Conservation (phyloP, 352 stramenopile genomes). For the Pythium myriotylum region DNA sequence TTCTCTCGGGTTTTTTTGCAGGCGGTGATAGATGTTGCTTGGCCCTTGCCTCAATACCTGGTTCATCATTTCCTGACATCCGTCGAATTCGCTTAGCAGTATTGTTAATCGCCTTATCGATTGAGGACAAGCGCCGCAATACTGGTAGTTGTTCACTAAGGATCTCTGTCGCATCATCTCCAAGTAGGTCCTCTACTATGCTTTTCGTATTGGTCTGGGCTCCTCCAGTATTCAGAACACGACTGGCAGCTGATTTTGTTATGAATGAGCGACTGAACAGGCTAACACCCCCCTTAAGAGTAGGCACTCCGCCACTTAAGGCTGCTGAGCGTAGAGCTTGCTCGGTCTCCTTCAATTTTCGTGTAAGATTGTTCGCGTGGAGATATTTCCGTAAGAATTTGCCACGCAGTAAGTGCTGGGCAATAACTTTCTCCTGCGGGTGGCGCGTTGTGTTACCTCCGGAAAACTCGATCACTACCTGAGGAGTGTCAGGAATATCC, state of each 20-base stretch:
- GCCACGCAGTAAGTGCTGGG: slow-evolving; percentile 59
- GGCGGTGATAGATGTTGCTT: neutral
- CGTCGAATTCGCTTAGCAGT: slow-evolving; percentile 59
- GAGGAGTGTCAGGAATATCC: slow-evolving; percentile 27
- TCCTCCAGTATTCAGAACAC: neutral
- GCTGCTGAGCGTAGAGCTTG: slow-evolving; percentile 41
- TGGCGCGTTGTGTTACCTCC: slow-evolving; percentile 21
- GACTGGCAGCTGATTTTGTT: slow-evolving; percentile 4
- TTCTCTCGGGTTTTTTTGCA: neutral
- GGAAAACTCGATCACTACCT: slow-evolving; percentile 44
- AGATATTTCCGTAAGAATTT: slow-evolving; percentile 71
- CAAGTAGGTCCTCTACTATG: slow-evolving; percentile 16
- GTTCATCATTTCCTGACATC: slow-evolving; percentile 39
- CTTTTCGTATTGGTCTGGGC: neutral
- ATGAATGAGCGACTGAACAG: slow-evolving; percentile 31
- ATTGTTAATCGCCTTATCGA: slow-evolving; percentile 69
- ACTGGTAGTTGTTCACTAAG: slow-evolving; percentile 31
- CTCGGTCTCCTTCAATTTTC: slow-evolving; percentile 67
- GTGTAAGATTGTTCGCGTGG: slow-evolving; percentile 61
- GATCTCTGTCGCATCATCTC: slow-evolving; percentile 20
- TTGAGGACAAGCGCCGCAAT: slow-evolving; percentile 48
- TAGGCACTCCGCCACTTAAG: slow-evolving; percentile 28
- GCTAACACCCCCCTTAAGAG: slow-evolving; percentile 5
- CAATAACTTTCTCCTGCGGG: slow-evolving; percentile 49
- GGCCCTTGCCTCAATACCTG: neutral